Conservation (phyloP, 345 rosid species). For the Lumnitzera racemosa region DNA sequence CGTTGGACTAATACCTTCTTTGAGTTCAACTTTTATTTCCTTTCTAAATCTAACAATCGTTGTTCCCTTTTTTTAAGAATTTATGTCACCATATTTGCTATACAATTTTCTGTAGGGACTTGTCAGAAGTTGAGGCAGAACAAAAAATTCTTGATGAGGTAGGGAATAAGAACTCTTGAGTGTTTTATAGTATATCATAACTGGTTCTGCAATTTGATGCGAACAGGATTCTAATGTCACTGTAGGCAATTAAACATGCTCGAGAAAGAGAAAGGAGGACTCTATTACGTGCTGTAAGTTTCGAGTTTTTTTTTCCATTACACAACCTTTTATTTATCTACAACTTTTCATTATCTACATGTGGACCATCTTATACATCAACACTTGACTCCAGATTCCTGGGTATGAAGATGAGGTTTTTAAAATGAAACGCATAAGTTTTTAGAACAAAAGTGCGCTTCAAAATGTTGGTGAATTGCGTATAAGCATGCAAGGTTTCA, state of each 20-base stretch:
- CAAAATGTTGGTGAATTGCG: neutral
- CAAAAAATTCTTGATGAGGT: conserved; percentile 79
- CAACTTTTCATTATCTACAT: neutral
- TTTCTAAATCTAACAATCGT: neutral
- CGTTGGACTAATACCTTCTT: neutral
- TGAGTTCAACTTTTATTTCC: neutral
- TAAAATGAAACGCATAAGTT: neutral
- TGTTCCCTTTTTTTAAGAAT: conserved; percentile 3
- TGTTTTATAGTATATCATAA: neutral
- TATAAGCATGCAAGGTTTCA: neutral
- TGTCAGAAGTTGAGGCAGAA: conserved; percentile 72
- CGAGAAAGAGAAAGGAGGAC: conserved; percentile 88
- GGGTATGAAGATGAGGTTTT: neutral
- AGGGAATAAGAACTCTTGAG: conserved; percentile 1
- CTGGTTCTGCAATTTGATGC: conserved; percentile 3
- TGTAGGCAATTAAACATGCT: conserved; percentile 86
- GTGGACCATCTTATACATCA: neutral
- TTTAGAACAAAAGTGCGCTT: neutral
- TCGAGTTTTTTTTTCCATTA: neutral
- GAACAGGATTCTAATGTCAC: conserved; percentile 4
- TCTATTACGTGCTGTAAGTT: conserved; percentile 72
- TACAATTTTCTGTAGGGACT: conserved; percentile 38
- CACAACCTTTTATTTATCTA: neutral
- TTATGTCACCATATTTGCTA: neutral
- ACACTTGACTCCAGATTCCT: neutral